Evolutionary conservation across 345 rosid species (phyloP).

Genomic region (Iberis pinnata): DNA sequence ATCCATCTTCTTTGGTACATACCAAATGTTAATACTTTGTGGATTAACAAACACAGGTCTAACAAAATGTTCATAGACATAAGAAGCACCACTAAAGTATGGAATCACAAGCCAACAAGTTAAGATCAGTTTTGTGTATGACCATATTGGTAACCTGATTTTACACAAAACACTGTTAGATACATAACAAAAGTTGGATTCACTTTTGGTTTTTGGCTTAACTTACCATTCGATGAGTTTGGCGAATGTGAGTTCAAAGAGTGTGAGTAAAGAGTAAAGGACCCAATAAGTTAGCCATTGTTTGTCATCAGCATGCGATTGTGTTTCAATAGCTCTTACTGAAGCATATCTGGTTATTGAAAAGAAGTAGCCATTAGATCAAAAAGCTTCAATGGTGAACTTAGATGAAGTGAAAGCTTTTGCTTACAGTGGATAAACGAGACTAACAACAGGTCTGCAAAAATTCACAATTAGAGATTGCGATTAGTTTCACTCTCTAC

Average conservation of each 20-base stretch:
- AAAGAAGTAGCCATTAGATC: conserved; percentile 14
- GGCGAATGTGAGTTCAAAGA: conserved; percentile 84
- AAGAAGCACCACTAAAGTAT: conserved; percentile 91
- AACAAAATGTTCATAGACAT: conserved; percentile 76
- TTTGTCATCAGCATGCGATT: conserved; percentile 70
- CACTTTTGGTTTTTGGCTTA: neutral
- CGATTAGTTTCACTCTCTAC: neutral
- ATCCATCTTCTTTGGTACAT: conserved; percentile 79
- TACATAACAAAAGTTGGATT: too few relatives aligned
- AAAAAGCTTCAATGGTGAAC: neutral
- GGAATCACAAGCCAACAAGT: conserved; percentile 97
- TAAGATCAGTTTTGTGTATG: conserved; percentile 65
- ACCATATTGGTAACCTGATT: conserved; percentile 86
- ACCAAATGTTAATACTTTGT: conserved; percentile 79
- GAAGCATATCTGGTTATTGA: conserved; percentile 63
- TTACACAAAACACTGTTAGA: neutral
- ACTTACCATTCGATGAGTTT: conserved; percentile 91
- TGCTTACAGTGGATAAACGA: conserved; percentile 90
- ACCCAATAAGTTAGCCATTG: conserved; percentile 98
- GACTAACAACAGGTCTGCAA: conserved; percentile 88
- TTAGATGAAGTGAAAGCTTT: neutral
- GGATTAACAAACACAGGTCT: conserved; percentile 75
- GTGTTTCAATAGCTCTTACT: conserved; percentile 77
- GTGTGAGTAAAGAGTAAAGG: conserved; percentile 77
- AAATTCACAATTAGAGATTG: conserved; percentile 4